Percentiles rank a stretch among this genome's conserved stretches.
Conservation (phyloP, 495 filamentous ascomycete species). For the Sordaria brevicollis region DNA sequence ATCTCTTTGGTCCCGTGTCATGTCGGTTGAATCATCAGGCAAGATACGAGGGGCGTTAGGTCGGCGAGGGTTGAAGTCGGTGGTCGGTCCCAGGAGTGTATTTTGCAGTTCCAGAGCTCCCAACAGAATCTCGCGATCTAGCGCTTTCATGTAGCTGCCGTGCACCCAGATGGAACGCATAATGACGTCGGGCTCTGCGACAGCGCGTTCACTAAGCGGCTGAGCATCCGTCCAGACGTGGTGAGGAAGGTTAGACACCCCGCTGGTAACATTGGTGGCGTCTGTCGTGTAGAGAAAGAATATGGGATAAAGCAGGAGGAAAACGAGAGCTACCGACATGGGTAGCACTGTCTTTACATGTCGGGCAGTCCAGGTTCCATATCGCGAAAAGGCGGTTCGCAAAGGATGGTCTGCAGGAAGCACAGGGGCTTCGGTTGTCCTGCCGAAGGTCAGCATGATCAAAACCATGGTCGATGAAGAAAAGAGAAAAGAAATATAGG, state of each 20-base stretch:
- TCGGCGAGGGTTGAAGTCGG: slow-evolving; percentile 38
- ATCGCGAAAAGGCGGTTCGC: slow-evolving; percentile 47
- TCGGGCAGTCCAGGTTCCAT: slow-evolving; percentile 52
- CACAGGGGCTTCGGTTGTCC: slow-evolving; percentile 52
- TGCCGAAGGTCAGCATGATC: slow-evolving; percentile 13
- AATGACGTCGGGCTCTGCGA: slow-evolving; percentile 38
- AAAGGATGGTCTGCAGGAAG: slow-evolving; percentile 50
- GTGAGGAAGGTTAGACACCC: slow-evolving; percentile 53
- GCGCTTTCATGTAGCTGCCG: slow-evolving; percentile 58
- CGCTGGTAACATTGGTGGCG: slow-evolving; percentile 45
- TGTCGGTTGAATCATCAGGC: slow-evolving; percentile 13
- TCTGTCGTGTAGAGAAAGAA: slow-evolving; percentile 56
- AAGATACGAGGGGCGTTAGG: slow-evolving; percentile 1
- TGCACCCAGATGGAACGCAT: slow-evolving; percentile 51
- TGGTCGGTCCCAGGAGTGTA: slow-evolving; percentile 42
- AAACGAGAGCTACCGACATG: slow-evolving; percentile 50
- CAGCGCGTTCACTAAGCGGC: slow-evolving; percentile 33
- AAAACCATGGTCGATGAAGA: not conserved
- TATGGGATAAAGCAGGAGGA: slow-evolving; percentile 54
- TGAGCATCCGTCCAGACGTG: slow-evolving; percentile 69
- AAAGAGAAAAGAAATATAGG: slow-evolving; percentile 4
- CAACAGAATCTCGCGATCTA: slow-evolving; percentile 49
- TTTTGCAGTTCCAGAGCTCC: slow-evolving; percentile 55
- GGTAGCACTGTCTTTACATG: slow-evolving; percentile 58
- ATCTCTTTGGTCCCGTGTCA: slow-evolving; percentile 34